Percentiles rank a stretch among this genome's conserved stretches.
Evolutionary conservation across 1,284 basidiomycete genomes (phyloP).

Genomic region (Somion occarium): DNA sequence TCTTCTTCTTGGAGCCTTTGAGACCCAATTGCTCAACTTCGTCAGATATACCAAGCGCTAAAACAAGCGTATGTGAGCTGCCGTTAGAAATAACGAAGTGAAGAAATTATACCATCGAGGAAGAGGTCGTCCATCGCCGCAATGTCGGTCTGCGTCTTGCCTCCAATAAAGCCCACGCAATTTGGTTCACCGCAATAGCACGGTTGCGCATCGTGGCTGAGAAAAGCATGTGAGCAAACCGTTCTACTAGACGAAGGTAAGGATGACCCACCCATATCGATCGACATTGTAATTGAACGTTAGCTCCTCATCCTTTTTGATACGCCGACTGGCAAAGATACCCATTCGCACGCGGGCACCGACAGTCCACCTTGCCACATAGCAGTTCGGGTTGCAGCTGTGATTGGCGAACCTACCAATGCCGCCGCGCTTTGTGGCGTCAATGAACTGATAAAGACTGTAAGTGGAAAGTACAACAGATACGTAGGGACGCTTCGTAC

Average conservation of each 20-base stretch:
- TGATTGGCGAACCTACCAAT: constrained; percentile 98
- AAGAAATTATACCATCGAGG: constrained; percentile 74
- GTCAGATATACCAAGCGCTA: constrained; percentile 93
- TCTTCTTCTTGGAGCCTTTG: constrained; percentile 90
- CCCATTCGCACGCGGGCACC: constrained; percentile 94
- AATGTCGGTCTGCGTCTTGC: constrained; percentile 98
- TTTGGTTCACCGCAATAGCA: constrained; percentile 97
- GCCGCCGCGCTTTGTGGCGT: constrained; percentile 96
- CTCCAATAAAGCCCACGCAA: constrained; percentile 94
- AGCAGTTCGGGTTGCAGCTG: constrained; percentile 97
- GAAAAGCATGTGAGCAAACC: neutral
- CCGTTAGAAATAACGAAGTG: neutral
- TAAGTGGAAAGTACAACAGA: neutral
- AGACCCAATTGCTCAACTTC: constrained; percentile 79
- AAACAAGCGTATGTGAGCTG: neutral
- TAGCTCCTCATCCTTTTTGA: constrained; percentile 85
- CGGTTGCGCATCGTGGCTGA: constrained; percentile 88
- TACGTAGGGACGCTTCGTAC: constrained; percentile 39
- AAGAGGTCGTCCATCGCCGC: constrained; percentile 92
- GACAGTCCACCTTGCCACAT: constrained; percentile 99
- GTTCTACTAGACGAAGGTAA: neutral
- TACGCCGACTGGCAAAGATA: constrained; percentile 88
- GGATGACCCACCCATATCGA: constrained; percentile 81
- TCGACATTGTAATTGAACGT: constrained; percentile 99
- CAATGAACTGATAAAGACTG: constrained; percentile 73